Percentiles rank a stretch among this genome's conserved stretches.
Conservation (phyloP, 2,329 filamentous ascomycete genomes). For the Arthrobotrys conoides region DNA sequence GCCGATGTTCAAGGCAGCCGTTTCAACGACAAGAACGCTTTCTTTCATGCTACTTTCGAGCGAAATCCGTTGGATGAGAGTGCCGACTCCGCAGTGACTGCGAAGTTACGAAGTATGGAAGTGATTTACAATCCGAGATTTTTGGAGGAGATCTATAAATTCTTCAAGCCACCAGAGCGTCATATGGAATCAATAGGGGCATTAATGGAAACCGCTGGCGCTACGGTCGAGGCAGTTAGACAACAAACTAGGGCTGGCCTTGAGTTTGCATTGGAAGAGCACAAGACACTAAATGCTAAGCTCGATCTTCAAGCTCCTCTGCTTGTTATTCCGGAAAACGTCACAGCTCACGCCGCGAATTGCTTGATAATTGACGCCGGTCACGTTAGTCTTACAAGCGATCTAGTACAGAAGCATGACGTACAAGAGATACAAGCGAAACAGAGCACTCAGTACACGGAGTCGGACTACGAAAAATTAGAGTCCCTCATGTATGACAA, state of each 20-base stretch:
- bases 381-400: slow-evolving; percentile 93
- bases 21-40: slow-evolving; percentile 68
- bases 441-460: slow-evolving; percentile 86
- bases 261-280: slow-evolving; percentile 95
- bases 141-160: slow-evolving; percentile 88
- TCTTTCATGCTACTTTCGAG: slow-evolving; percentile 94
- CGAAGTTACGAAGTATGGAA: slow-evolving; percentile 94
- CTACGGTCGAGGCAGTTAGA: slow-evolving; percentile 92
- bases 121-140: slow-evolving; percentile 98
- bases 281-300: slow-evolving; percentile 97
- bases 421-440: slow-evolving; percentile 91
- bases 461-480: slow-evolving; percentile 87
- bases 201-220: slow-evolving; percentile 93
- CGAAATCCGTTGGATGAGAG: slow-evolving; percentile 94
- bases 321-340: slow-evolving; percentile 95
- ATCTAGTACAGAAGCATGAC: slow-evolving; percentile 91
- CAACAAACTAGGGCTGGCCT: slow-evolving; percentile 96
- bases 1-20: slow-evolving; percentile 23
- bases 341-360: slow-evolving; percentile 82
- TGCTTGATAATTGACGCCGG: slow-evolving; percentile 96
- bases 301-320: slow-evolving; percentile 95
- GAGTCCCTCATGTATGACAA: slow-evolving; percentile 98
- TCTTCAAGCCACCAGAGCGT: slow-evolving; percentile 94
- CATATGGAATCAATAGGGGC: slow-evolving; percentile 99
- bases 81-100: slow-evolving; percentile 88